A percentile compares a stretch with the other conserved stretches of the same genome.
Conservation (phyloP, 192 early-diverging fungal genomes). For the Powellomyces hirtus region DNA sequence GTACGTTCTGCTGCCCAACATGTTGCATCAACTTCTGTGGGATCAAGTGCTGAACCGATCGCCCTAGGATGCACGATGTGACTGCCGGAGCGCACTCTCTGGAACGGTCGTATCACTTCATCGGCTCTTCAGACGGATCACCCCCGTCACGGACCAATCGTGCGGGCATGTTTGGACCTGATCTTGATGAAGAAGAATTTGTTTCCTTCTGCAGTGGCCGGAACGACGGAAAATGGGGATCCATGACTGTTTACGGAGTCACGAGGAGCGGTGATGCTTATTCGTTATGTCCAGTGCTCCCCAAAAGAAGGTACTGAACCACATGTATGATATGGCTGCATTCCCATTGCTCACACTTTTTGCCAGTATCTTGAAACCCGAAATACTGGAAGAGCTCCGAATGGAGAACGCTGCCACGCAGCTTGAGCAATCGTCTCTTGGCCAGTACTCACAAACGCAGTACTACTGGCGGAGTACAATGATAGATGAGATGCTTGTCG, state of each 20-base stretch:
- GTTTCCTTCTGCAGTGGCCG: constrained; percentile 49
- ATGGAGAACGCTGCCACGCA: background rate
- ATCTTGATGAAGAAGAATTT: constrained; percentile 39
- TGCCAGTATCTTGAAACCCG: background rate
- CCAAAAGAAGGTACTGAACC: constrained; percentile 50
- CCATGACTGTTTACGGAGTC: constrained; percentile 67
- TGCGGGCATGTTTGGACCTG: constrained; percentile 32
- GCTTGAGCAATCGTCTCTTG: background rate
- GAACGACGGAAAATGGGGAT: constrained; percentile 58
- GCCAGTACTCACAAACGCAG: constrained; percentile 8
- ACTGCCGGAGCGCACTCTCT: constrained; percentile 52
- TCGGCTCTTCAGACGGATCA: constrained; percentile 6
- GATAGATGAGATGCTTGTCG: constrained; percentile 42
- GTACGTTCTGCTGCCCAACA: background rate
- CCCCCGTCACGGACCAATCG: constrained; percentile 10
- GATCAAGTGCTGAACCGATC: no score
- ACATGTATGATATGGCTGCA: background rate
- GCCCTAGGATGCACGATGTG: constrained; percentile 64
- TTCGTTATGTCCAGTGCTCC: constrained; percentile 75
- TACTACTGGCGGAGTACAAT: constrained; percentile 43
- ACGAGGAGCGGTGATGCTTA: constrained; percentile 71
- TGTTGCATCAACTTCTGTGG: no score
- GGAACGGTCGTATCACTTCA: constrained; percentile 64
- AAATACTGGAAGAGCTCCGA: background rate
- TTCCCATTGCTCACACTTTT: background rate